Evolutionary conservation across 2,329 filamentous ascomycete genomes (phyloP).

Genomic region (Leptographium flavum): DNA sequence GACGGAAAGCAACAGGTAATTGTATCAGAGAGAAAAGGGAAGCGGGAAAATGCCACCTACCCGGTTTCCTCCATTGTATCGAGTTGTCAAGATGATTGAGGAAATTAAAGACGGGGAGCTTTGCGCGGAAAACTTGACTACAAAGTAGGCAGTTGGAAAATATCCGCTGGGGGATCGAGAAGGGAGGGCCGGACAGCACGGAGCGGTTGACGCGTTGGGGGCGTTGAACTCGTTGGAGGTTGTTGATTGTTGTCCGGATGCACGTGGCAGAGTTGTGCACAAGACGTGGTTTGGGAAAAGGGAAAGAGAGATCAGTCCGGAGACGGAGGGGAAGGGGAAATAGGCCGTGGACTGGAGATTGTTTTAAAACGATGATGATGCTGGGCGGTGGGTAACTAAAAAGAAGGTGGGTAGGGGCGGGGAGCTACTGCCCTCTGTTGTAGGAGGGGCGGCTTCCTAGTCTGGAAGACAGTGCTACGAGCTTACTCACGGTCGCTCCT

Average conservation of each 20-base stretch:
- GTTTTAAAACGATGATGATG: conserved; percentile 11
- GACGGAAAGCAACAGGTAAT: not conserved
- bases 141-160: not conserved
- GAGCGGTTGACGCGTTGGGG: no score
- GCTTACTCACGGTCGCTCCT: conserved; percentile 4
- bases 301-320: not conserved
- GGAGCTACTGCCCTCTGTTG: not conserved
- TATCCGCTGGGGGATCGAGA: not conserved
- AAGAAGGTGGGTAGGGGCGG: conserved; percentile 4
- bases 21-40: not conserved
- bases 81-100: not conserved
- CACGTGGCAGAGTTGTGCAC: no score
- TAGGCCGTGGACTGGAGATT: not conserved
- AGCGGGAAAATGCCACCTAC: not conserved
- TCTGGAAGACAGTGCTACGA: not conserved
- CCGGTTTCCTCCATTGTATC: conserved; percentile 1
- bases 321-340: not conserved
- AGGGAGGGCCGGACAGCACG: no score
- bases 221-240: no score
- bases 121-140: not conserved
- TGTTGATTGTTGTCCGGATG: no score
- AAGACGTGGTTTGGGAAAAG: not conserved
- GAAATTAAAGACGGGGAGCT: not conserved
- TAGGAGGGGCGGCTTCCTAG: not conserved
- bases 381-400: conserved; percentile 1